Conservation (phyloP, 352 stramenopile species). For the Globisporangium cystogenes region DNA sequence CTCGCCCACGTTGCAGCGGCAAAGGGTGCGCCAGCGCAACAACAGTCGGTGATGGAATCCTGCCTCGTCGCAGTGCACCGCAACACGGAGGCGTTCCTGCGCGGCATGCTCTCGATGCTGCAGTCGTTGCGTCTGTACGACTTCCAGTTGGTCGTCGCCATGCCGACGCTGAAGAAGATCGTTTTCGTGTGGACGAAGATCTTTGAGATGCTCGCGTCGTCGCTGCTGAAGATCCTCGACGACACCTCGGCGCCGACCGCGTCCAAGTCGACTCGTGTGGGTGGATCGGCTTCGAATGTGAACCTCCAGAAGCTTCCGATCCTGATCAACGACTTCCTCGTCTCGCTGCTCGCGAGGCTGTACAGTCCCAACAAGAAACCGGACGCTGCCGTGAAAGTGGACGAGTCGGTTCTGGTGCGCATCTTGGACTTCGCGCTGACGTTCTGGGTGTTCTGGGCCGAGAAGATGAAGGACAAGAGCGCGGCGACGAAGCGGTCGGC, state of each 20-base stretch:
- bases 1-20: slow-evolving; percentile 42
- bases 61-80: slow-evolving; percentile 62
- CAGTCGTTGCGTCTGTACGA: slow-evolving; percentile 61
- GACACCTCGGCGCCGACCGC: slow-evolving; percentile 18
- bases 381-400: slow-evolving; percentile 17
- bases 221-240: slow-evolving; percentile 21
- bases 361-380: slow-evolving; percentile 23
- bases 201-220: slow-evolving; percentile 50
- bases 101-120: slow-evolving; percentile 60
- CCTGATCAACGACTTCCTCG: slow-evolving; percentile 71
- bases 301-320: slow-evolving; percentile 61
- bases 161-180: slow-evolving; percentile 70
- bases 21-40: slow-evolving; percentile 36
- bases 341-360: slow-evolving; percentile 38
- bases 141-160: slow-evolving; percentile 40
- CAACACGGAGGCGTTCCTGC: slow-evolving; percentile 69
- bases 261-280: background rate
- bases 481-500: slow-evolving; percentile 50
- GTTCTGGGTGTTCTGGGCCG: slow-evolving; percentile 72
- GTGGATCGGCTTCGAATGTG: slow-evolving; percentile 17
- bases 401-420: slow-evolving; percentile 51
- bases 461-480: slow-evolving; percentile 38
- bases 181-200: slow-evolving; percentile 70
- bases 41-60: slow-evolving; percentile 52
- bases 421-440: slow-evolving; percentile 66